Conservation (phyloP, 192 early-diverging fungal species). For the Irineochytrium annulatum region DNA sequence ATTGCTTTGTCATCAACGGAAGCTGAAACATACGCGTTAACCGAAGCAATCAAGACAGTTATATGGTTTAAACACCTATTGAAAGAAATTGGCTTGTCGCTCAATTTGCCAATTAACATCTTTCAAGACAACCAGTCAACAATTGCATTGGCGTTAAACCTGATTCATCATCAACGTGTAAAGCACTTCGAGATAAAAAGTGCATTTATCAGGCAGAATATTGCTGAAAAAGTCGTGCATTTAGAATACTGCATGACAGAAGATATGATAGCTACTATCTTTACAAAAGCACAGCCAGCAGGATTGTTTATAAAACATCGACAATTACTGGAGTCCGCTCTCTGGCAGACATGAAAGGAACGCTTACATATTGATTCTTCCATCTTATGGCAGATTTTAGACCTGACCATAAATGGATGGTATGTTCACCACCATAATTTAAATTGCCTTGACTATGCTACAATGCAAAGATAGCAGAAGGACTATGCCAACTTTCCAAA, state of each 20-base stretch:
- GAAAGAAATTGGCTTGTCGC: conserved; percentile 14
- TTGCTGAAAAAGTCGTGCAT: conserved; percentile 9
- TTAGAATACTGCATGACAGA: conserved; percentile 17
- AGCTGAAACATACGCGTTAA: conserved; percentile 11
- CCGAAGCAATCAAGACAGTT: conserved; percentile 9
- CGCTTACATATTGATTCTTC: too few species aligned
- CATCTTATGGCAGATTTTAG: too few species aligned
- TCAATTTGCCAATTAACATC: conserved; percentile 1
- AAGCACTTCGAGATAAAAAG: conserved; percentile 34
- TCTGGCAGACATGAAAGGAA: too few species aligned
- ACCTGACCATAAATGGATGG: too few species aligned
- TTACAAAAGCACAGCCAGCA: conserved; percentile 26
- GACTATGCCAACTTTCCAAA: too few species aligned
- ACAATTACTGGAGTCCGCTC: too few species aligned
- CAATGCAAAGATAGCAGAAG: too few species aligned
- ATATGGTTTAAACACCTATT: conserved; percentile 20
- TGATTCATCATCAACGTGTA: conserved; percentile 10
- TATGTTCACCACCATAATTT: too few species aligned
- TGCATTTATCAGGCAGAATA: conserved; percentile 19
- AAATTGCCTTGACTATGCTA: too few species aligned
- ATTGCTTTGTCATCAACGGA: conserved; percentile 21
- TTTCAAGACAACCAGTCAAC: conserved; percentile 12
- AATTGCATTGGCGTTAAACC: conserved; percentile 16
- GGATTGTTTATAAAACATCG: too few species aligned
- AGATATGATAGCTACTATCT: conserved; percentile 22